phyloP scores from a whole-genome alignment of 352 stramenopile genomes.

The Detonula confervacea region DNA sequence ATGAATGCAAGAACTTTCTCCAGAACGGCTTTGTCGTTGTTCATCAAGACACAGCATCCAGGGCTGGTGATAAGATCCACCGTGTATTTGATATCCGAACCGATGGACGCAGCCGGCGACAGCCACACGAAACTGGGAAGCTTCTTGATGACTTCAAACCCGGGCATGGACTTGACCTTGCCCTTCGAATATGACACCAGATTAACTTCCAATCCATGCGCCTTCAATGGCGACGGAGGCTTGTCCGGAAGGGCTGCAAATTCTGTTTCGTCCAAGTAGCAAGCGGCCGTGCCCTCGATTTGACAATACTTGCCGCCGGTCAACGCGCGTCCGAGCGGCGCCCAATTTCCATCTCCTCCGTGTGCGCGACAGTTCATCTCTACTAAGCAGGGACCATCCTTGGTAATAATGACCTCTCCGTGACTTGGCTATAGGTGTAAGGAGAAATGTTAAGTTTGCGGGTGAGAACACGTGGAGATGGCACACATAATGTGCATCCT shows the following conservation, averaged over 20 bases:
- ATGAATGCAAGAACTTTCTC: slow-evolving; percentile 86
- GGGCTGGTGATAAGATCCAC: slow-evolving; percentile 93
- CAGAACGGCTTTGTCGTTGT: slow-evolving; percentile 88
- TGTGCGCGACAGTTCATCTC: slow-evolving; percentile 96
- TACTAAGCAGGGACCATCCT: slow-evolving; percentile 90
- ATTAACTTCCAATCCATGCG: slow-evolving; percentile 90
- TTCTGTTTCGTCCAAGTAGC: slow-evolving; percentile 75
- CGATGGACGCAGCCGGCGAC: slow-evolving; percentile 88
- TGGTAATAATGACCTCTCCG: slow-evolving; percentile 84
- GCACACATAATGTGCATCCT: too few species aligned
- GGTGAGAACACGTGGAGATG: too few species aligned
- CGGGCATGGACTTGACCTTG: slow-evolving; percentile 90
- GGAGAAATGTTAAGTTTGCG: neutral
- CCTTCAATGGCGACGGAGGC: slow-evolving; percentile 87
- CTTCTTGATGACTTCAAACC: slow-evolving; percentile 90
- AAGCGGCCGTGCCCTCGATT: slow-evolving; percentile 90
- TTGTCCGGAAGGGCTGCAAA: slow-evolving; percentile 71
- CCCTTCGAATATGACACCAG: slow-evolving; percentile 92
- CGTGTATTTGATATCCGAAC: slow-evolving; percentile 90
- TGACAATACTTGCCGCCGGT: slow-evolving; percentile 89
- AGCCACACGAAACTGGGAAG: slow-evolving; percentile 93
- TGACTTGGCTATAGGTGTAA: slow-evolving; percentile 27
- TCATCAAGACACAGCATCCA: slow-evolving; percentile 92
- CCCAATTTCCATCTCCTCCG: slow-evolving; percentile 93
- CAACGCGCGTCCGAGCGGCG: slow-evolving; percentile 88